Conservation (phyloP, 2,329 filamentous ascomycete genomes). For the Epichloe festucae region DNA sequence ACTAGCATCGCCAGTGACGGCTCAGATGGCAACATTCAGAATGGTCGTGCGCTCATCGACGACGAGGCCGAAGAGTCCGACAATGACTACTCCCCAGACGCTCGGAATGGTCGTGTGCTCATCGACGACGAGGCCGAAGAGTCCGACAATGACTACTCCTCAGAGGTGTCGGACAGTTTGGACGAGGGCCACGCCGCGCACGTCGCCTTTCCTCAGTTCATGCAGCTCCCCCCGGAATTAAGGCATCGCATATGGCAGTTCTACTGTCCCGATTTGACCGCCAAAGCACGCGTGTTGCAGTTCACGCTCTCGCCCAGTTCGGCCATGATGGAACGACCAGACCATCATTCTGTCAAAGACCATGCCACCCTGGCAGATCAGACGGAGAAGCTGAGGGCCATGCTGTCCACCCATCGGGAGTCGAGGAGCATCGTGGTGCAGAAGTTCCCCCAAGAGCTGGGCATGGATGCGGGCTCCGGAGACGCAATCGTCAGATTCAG, state of each 20-base stretch:
- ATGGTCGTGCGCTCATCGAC: conserved; percentile 5
- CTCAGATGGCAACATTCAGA: background rate
- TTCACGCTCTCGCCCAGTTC: conserved; percentile 5
- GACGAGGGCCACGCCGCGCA: background rate
- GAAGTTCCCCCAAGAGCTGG: conserved; percentile 20
- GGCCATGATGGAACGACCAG: conserved; percentile 4
- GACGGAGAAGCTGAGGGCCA: conserved; percentile 16
- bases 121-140: no score
- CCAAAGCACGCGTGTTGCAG: conserved; percentile 11
- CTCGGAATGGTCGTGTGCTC: no score
- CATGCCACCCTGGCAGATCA: conserved; percentile 13
- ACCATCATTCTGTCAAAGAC: conserved; percentile 10
- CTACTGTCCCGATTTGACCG: conserved; percentile 18
- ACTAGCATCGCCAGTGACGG: conserved; percentile 1
- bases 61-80: conserved; percentile 7
- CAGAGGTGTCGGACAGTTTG: background rate
- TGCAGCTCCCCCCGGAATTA: conserved; percentile 20
- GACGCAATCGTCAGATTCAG: conserved; percentile 18
- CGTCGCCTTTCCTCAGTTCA: conserved; percentile 13
- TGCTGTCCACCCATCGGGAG: conserved; percentile 23
- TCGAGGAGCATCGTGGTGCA: conserved; percentile 21
- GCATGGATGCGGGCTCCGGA: conserved; percentile 13
- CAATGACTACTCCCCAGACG: no score
- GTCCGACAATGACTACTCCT: background rate
- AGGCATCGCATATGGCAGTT: conserved; percentile 20